These are phyloP conservation scores for Suillus subalutaceus DNA, from an alignment of 768 basidiomycete genomes.

Conservation along the genomic window DNA sequence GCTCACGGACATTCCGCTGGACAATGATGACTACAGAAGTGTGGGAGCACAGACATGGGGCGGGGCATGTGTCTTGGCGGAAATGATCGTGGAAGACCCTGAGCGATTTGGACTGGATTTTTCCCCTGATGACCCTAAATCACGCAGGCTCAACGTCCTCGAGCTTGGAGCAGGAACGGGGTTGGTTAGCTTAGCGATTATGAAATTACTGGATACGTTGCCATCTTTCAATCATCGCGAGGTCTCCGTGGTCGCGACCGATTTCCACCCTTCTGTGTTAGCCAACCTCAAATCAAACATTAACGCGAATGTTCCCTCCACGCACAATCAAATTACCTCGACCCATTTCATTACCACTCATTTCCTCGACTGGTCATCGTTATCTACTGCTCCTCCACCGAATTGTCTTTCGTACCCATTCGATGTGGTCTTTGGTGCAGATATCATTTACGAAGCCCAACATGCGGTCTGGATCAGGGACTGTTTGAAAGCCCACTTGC, in stretches of 20 bases:
- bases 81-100: conserved; percentile 67
- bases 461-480: conserved; percentile 51
- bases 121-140: background rate
- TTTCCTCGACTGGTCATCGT: conserved; percentile 44
- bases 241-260: conserved; percentile 44
- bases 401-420: conserved; percentile 39
- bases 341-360: conserved; percentile 27
- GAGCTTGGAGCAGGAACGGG: conserved; percentile 65
- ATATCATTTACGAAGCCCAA: conserved; percentile 54
- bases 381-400: conserved; percentile 17
- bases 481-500: conserved; percentile 43
- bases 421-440: conserved; percentile 55
- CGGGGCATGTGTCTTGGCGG: conserved; percentile 77
- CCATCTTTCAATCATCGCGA: conserved; percentile 9
- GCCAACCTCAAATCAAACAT: conserved; percentile 51
- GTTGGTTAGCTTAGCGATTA: conserved; percentile 47
- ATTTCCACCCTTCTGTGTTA: conserved; percentile 52
- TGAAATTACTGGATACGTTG: conserved; percentile 31
- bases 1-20: conserved; percentile 69
- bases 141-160: conserved; percentile 40
- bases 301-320: conserved; percentile 34
- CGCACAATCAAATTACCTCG: background rate
- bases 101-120: conserved; percentile 46
- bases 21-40: conserved; percentile 68
- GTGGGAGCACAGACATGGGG: conserved; percentile 93